Evolutionary conservation across 129 eudicot species (phyloP).

Genomic region (Apium graveolens): DNA sequence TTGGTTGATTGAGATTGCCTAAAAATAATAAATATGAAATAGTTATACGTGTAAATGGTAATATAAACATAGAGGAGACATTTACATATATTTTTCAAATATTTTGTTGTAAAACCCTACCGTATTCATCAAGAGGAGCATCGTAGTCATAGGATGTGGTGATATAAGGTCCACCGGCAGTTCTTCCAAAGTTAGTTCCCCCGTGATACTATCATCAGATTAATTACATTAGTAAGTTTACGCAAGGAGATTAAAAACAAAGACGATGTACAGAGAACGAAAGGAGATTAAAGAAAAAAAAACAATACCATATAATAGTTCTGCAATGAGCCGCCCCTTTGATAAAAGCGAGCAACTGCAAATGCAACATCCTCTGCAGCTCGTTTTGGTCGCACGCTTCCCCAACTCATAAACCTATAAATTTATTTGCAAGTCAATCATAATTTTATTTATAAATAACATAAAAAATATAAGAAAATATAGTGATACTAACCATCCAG

Average conservation of each 20-base stretch:
- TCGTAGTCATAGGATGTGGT: slow-evolving; percentile 51
- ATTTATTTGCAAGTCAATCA: too few species aligned
- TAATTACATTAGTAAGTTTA: too few species aligned
- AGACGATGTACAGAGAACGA: too few species aligned
- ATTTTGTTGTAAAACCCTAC: slow-evolving; percentile 17
- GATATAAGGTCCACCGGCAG: slow-evolving; percentile 52
- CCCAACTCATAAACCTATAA: slow-evolving; percentile 15
- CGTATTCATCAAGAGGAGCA: slow-evolving; percentile 81
- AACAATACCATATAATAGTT: slow-evolving; percentile 26
- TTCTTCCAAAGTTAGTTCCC: slow-evolving; percentile 52
- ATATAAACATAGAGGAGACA: not conserved
- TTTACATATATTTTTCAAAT: not conserved
- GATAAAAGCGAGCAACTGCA: slow-evolving; percentile 20
- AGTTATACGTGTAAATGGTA: not conserved
- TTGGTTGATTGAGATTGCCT: slow-evolving; percentile 59
- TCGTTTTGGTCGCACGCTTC: slow-evolving; percentile 11
- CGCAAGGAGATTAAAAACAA: too few species aligned
- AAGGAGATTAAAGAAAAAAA: too few species aligned
- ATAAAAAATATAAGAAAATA: not conserved
- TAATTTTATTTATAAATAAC: not conserved
- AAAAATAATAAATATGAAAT: not conserved
- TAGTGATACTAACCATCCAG: slow-evolving; percentile 17
- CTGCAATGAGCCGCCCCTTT: slow-evolving; percentile 8
- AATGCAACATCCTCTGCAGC: slow-evolving; percentile 21
- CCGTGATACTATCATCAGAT: slow-evolving; percentile 37